Conservation (phyloP, 2,329 filamentous ascomycete genomes). For the Helminthosporium solani region DNA sequence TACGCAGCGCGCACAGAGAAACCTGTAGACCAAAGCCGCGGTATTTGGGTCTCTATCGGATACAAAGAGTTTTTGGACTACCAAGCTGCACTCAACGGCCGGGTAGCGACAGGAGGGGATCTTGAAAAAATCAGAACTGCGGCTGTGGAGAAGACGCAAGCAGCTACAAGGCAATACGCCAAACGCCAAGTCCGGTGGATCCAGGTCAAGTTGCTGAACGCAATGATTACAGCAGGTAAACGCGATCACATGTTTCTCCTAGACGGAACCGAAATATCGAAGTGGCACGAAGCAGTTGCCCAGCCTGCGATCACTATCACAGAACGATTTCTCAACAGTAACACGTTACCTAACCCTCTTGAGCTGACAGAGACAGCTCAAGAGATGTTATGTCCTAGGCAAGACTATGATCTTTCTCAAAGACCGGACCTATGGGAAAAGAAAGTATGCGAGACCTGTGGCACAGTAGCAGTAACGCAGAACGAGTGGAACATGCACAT, state of each 20-base stretch:
- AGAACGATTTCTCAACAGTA: slow-evolving; percentile 59
- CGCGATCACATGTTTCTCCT: slow-evolving; percentile 69
- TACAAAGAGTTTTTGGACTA: slow-evolving; percentile 88
- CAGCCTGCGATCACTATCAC: slow-evolving; percentile 64
- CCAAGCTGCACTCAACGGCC: slow-evolving; percentile 44
- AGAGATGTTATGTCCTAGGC: slow-evolving; percentile 60
- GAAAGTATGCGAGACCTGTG: slow-evolving; percentile 71
- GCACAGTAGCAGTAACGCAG: slow-evolving; percentile 55
- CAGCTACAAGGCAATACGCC: slow-evolving; percentile 84
- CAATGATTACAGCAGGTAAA: slow-evolving; percentile 58
- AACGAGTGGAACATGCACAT: slow-evolving; percentile 61
- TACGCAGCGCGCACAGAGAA: slow-evolving; percentile 50
- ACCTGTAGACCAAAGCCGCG: slow-evolving; percentile 69
- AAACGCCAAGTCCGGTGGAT: slow-evolving; percentile 86
- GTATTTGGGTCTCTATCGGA: slow-evolving; percentile 96
- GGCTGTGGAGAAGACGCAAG: slow-evolving; percentile 74
- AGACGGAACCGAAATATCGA: slow-evolving; percentile 69
- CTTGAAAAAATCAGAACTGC: slow-evolving; percentile 58
- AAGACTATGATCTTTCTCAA: slow-evolving; percentile 48
- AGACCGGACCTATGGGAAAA: slow-evolving; percentile 50
- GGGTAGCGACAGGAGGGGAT: slow-evolving; percentile 37
- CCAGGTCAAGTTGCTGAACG: slow-evolving; percentile 73
- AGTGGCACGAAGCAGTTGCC: slow-evolving; percentile 66
- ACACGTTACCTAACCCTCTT: slow-evolving; percentile 54
- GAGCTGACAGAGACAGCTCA: slow-evolving; percentile 58